Percentiles rank a stretch among this genome's conserved stretches.
phyloP scores from a whole-genome alignment of 352 stramenopile genomes.

The Phytophthora fragariae region DNA sequence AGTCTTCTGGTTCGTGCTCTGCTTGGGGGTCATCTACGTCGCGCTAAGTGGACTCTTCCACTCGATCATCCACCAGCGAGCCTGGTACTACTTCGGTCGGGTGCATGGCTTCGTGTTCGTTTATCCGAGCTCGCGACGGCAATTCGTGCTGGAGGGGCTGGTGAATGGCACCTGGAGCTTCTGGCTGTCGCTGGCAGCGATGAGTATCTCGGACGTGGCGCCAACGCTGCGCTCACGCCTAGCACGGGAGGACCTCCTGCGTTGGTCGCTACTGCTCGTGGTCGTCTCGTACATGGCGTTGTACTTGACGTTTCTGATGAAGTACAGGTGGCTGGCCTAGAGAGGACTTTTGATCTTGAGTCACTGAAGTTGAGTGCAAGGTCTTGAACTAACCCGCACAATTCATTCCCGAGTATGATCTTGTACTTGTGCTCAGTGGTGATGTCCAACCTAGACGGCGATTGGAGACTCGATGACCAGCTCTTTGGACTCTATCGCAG shows the following conservation, averaged over 20 bases:
- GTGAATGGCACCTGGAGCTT: constrained; percentile 74
- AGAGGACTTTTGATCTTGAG: no score
- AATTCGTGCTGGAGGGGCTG: constrained; percentile 74
- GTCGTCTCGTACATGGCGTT: constrained; percentile 58
- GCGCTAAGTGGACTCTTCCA: constrained; percentile 69
- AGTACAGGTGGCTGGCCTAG: constrained; percentile 63
- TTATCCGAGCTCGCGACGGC: constrained; percentile 65
- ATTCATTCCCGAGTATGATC: background rate
- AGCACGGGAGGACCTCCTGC: constrained; percentile 59
- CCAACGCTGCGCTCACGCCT: constrained; percentile 41
- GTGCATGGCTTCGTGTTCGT: constrained; percentile 66
- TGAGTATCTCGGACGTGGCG: constrained; percentile 56
- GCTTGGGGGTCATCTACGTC: constrained; percentile 63
- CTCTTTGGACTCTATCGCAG: constrained; percentile 5
- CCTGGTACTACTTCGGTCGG: constrained; percentile 62
- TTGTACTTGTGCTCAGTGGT: background rate
- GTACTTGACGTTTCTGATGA: constrained; percentile 64
- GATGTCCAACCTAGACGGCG: constrained; percentile 4
- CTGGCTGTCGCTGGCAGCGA: constrained; percentile 56
- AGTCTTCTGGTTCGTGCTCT: constrained; percentile 66
- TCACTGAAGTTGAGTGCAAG: no score
- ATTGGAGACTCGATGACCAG: constrained; percentile 15
- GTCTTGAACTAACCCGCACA: background rate
- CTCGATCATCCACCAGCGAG: constrained; percentile 62
- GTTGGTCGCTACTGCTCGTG: constrained; percentile 49